phyloP scores from a whole-genome alignment of 2,329 filamentous ascomycete species.

The Ophiostoma montium region DNA sequence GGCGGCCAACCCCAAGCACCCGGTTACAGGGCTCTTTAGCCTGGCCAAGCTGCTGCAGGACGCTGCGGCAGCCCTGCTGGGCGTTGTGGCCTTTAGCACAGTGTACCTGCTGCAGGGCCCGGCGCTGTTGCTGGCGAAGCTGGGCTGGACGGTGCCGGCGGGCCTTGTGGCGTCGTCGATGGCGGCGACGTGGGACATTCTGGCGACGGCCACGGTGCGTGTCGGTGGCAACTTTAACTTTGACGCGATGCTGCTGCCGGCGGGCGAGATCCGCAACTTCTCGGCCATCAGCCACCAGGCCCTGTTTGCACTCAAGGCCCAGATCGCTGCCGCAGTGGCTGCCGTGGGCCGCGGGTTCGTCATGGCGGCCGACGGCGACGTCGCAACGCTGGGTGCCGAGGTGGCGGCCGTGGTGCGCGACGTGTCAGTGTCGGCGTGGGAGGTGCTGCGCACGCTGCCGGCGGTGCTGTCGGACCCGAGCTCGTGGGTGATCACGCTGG shows the following conservation, averaged over 20 bases:
- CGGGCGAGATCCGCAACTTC: conserved; percentile 58
- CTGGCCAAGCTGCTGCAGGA: conserved; percentile 72
- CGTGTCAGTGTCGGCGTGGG: conserved; percentile 13
- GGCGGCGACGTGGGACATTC: conserved; percentile 26
- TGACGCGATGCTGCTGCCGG: conserved; percentile 35
- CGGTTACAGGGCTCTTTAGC: conserved; percentile 59
- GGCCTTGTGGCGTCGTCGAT: conserved; percentile 8
- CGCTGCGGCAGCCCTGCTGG: conserved; percentile 49
- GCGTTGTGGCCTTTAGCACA: conserved; percentile 30
- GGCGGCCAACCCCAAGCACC: conserved; percentile 63
- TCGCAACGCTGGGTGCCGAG: conserved; percentile 17
- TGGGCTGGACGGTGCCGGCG: conserved; percentile 14
- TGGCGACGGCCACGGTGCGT: conserved; percentile 29
- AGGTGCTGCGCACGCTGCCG: conserved; percentile 21
- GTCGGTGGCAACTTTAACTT: conserved; percentile 35
- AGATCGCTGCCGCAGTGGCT: conserved; percentile 29
- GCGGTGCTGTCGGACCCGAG: conserved; percentile 29
- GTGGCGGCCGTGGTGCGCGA: conserved; percentile 14
- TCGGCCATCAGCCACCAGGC: conserved; percentile 64
- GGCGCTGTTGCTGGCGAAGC: conserved; percentile 18
- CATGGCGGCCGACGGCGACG: conserved; percentile 32
- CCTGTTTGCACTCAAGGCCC: conserved; percentile 43
- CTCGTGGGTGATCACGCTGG: conserved; percentile 45
- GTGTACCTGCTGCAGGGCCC: conserved; percentile 19
- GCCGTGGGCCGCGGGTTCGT: conserved; percentile 24